Conservation (phyloP, 139 green algal genomes). For the Nannochloris sp. region DNA sequence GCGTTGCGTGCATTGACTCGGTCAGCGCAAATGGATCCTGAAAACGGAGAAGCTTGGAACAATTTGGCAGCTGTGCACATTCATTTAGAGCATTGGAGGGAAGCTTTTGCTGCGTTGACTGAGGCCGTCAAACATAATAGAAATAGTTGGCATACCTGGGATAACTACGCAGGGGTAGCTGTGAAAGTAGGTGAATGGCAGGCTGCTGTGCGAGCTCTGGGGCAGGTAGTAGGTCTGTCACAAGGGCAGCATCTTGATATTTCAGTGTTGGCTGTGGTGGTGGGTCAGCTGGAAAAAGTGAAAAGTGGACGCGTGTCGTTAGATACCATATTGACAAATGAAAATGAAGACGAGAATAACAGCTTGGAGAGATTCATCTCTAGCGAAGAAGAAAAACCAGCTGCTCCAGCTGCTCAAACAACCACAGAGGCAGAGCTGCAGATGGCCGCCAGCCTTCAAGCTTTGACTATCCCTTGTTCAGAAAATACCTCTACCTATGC, state of each 20-base stretch:
- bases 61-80: conserved; percentile 87
- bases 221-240: conserved; percentile 45
- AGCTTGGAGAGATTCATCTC: no score
- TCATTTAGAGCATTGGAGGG: conserved; percentile 24
- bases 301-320: not conserved
- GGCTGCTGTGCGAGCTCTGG: conserved; percentile 34
- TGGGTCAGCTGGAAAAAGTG: conserved; percentile 20
- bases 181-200: conserved; percentile 14
- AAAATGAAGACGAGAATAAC: no score
- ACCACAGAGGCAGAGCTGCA: not conserved
- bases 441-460: not conserved
- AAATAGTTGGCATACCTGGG: conserved; percentile 84
- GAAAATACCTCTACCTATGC: not conserved
- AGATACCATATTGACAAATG: not conserved
- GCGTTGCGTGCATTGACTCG: conserved; percentile 64
- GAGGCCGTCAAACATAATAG: conserved; percentile 67
- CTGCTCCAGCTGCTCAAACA: no score
- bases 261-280: conserved; percentile 30
- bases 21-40: conserved; percentile 60
- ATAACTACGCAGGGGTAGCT: conserved; percentile 65
- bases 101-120: conserved; percentile 30
- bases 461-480: not conserved
- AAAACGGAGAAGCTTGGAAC: conserved; percentile 90
- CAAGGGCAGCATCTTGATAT: conserved; percentile 35
- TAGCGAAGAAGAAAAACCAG: not conserved